Conservation (phyloP, 345 rosid genomes). For the Camelina laxa region DNA sequence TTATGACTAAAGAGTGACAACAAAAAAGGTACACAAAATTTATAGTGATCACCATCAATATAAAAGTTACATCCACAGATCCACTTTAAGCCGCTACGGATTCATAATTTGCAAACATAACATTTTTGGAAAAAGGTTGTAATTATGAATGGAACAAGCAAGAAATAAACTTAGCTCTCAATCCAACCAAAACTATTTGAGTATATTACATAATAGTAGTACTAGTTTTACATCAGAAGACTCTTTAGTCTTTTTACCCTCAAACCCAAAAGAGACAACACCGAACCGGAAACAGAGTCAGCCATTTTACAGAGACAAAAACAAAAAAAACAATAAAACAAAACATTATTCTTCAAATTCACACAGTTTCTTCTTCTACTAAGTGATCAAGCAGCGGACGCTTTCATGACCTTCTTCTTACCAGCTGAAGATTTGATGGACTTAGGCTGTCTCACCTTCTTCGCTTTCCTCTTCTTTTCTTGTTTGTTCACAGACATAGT, state of each 20-base stretch:
- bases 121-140: no score
- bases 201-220: conserved; percentile 15
- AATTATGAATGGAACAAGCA: no score
- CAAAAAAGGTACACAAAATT: no score
- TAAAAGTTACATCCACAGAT: no score
- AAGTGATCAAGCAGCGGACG: conserved; percentile 37
- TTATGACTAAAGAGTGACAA: no score
- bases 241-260: background rate
- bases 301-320: background rate
- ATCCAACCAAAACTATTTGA: conserved; percentile 3
- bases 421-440: conserved; percentile 39
- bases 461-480: conserved; percentile 45
- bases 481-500: conserved; percentile 39
- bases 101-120: no score
- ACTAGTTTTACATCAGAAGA: conserved; percentile 8
- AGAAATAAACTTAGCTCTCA: no score
- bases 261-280: background rate
- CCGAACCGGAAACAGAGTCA: conserved; percentile 18
- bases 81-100: no score
- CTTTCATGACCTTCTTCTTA: conserved; percentile 56
- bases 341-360: conserved; percentile 13
- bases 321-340: no score
- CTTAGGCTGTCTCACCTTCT: conserved; percentile 44
- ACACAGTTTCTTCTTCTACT: conserved; percentile 1
- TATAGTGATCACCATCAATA: no score